phyloP scores from a whole-genome alignment of 257 asterid species.

The Primulina tabacum region DNA sequence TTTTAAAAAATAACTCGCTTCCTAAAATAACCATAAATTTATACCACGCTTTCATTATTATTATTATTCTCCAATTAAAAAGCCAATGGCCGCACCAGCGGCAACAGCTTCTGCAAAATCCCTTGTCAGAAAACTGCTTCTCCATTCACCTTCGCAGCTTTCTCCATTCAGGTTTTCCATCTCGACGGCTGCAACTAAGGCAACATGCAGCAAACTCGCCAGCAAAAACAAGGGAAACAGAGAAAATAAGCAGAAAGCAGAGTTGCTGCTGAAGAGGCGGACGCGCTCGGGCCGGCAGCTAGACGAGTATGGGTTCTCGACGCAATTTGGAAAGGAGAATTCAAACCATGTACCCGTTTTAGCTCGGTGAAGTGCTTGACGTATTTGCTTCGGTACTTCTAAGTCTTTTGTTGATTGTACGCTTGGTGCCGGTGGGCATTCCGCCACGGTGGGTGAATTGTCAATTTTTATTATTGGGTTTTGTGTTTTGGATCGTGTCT shows the following conservation, averaged over 20 bases:
- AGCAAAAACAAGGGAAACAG: slow-evolving; percentile 29
- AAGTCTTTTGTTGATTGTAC: slow-evolving; percentile 89
- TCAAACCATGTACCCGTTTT: slow-evolving; percentile 77
- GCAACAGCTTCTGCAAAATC: slow-evolving; percentile 46
- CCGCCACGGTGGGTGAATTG: slow-evolving; percentile 57
- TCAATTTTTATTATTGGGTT: not conserved
- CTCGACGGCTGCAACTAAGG: slow-evolving; percentile 22
- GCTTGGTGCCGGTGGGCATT: slow-evolving; percentile 95
- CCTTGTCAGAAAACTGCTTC: slow-evolving; percentile 36
- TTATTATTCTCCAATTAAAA: not conserved
- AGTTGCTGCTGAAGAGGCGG: slow-evolving; percentile 58
- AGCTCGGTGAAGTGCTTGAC: slow-evolving; percentile 87
- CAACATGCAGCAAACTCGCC: slow-evolving; percentile 15
- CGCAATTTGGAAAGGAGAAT: slow-evolving; percentile 51
- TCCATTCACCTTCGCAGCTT: slow-evolving; percentile 26
- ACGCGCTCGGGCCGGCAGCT: slow-evolving; percentile 80
- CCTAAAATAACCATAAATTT: too few relatives aligned
- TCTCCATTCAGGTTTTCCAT: slow-evolving; percentile 28
- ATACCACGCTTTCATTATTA: too few relatives aligned
- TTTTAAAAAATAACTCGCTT: too few relatives aligned
- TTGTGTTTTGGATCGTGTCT: not conserved
- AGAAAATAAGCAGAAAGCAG: slow-evolving; percentile 34
- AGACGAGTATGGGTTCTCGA: slow-evolving; percentile 58
- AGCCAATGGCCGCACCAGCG: slow-evolving; percentile 42
- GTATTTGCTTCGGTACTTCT: slow-evolving; percentile 58